These are phyloP conservation scores for Cryptomeria japonica DNA, from an alignment of 75 land plant species.

Conservation along the genomic window DNA sequence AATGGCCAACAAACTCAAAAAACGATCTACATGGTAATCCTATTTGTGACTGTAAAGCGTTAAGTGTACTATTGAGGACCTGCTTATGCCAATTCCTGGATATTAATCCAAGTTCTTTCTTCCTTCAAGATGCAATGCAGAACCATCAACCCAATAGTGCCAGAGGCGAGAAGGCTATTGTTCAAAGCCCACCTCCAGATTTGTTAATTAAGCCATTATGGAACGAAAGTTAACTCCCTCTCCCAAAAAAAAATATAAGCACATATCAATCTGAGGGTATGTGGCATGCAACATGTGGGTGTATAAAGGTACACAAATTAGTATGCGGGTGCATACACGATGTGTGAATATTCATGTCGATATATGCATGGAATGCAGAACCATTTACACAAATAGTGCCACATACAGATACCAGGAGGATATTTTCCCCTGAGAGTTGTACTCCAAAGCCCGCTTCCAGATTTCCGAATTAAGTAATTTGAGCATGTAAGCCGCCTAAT, in stretches of 20 bases:
- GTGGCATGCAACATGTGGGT: not conserved
- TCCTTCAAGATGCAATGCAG: not conserved
- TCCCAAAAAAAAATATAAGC: too few relatives aligned
- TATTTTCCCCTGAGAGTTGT: not conserved
- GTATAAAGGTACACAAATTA: not conserved
- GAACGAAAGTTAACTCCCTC: not conserved
- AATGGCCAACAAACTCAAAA: not conserved
- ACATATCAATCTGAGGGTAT: not conserved
- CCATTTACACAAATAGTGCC: not conserved
- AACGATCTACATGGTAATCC: not conserved
- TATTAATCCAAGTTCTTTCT: not conserved
- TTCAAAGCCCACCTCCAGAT: not conserved
- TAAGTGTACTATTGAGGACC: not conserved
- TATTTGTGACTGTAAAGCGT: not conserved
- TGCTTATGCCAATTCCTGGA: not conserved
- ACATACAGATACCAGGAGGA: too few relatives aligned
- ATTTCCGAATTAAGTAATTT: not conserved
- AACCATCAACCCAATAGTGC: not conserved
- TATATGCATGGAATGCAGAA: not conserved
- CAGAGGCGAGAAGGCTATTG: too few relatives aligned
- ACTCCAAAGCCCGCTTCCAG: not conserved
- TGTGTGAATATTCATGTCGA: not conserved
- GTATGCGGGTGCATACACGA: not conserved
- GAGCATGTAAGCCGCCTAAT: not conserved
- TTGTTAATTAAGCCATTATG: not conserved